Evolutionary conservation across 176 grass and related monocot genomes (phyloP), one percentile per base, ranked within the genome.

Genomic region (Phoenix roebelenii): DNA sequence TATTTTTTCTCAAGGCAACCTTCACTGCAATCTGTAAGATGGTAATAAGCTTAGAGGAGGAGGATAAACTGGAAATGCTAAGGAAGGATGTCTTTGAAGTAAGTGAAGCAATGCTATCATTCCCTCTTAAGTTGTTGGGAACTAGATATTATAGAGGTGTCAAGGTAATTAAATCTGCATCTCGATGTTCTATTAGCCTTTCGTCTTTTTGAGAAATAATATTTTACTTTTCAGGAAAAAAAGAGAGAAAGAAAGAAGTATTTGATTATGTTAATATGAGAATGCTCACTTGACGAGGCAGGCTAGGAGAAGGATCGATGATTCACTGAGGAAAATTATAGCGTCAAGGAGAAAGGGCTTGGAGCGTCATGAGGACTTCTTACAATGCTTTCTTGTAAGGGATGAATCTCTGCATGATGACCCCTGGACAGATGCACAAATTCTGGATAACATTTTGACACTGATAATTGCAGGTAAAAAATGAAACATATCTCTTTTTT

Each of bases 11-110:
- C 53, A 53, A 78, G 80, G 19, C 90, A 3, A 90, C 80, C 2
- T 96, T 90, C 64, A 25, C 62, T 29, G 91, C 91, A 53, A 87
- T 96, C 73, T 90, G 83, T 73, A 77, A 82, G 68, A 96, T 87
- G 83, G 81, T 90, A 58, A 54, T 96, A 70, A 75, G 77, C 12
- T 62, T 75, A 71, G 67, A 73, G 0, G 86, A 69, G 0, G 57
- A 61, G 23, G 19, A 44, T 3, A 50, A 62, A 73, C 54, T 85
- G 58, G 58, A 25, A 49, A 69, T 2, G 25, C 68, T 96, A 25
- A 83, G 71, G 63, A 49, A 80, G 44, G 86, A 90, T 58, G 76
- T 96, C 61, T 61, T 77, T n/a, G 64, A 75, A 32, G 77, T 90
- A 5, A 96, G 70, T 49, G 77, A 77, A 64, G 91, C 86, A 49